phyloP scores from a whole-genome alignment of 2,329 filamentous ascomycete genomes.

The Exophiala mesophila region DNA sequence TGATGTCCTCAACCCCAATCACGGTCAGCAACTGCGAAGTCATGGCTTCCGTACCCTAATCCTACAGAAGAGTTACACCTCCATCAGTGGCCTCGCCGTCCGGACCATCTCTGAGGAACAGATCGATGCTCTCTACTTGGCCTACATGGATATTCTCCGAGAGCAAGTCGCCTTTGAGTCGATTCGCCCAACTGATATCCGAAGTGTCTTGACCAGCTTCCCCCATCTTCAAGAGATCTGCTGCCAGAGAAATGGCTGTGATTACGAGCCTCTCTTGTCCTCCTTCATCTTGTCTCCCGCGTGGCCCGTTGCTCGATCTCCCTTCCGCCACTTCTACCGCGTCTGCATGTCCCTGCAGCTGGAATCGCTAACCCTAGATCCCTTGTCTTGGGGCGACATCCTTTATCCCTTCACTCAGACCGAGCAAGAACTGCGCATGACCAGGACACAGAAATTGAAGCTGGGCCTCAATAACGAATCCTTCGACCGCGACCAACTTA shows the following conservation, averaged over 20 bases:
- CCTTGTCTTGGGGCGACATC: neutral
- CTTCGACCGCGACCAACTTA: neutral
- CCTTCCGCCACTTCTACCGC: neutral
- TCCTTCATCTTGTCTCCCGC: neutral
- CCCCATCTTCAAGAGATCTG: neutral
- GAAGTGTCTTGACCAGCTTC: neutral
- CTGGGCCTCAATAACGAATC: neutral
- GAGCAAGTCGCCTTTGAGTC: neutral
- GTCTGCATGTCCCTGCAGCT: neutral
- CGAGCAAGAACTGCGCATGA: neutral
- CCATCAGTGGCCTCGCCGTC: neutral
- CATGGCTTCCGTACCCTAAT: neutral
- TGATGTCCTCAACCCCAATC: neutral
- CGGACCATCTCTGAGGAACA: neutral
- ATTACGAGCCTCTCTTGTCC: neutral
- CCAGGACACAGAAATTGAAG: neutral
- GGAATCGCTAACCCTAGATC: neutral
- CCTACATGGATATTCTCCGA: neutral
- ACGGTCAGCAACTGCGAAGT: neutral
- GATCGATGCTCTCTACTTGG: neutral
- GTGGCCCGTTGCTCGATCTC: neutral
- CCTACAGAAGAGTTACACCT: neutral
- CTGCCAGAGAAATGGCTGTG: neutral
- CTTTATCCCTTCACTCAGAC: neutral
- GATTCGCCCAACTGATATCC: neutral